Base-by-base conservation (phyloP, 345 rosid species). In the Populus pruinosa region DNA sequence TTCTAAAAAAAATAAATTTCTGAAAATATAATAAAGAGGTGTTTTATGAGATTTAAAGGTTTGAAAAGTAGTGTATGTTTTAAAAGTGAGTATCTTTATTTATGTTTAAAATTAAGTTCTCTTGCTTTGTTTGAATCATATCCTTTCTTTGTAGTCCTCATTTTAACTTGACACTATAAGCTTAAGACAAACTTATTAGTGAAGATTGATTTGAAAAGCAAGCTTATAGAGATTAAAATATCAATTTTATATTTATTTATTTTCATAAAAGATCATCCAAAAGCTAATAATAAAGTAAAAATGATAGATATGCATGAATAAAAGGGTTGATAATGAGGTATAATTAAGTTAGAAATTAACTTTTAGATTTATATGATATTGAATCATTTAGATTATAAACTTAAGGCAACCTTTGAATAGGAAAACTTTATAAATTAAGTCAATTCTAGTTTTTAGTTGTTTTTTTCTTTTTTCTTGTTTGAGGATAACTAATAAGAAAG, bases 141-240 rank as follows among this genome's bases (percentile, higher is more conserved):
- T 21, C 25, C 4, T 55, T 53, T 20, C 10, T 53, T 55, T 21
- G 1, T 21, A 55, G 3, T 3, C 61, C 10, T 53, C n/a, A 50
- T 3, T 2, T 50, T 50, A 50, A 2, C 21, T n/a, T 55, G 20
- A 1, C 61, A 8, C 6, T 55, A 8, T 9, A 55, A 21, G 0
- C 25, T 1, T 55, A 8, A 0, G 0, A 8, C 20, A 21, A 0
- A 21, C 25, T 0, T 55, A 20, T 21, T 21, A 55, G 0, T 8
- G 3, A 1, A 21, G 25, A 55, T 6, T 17, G 55, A 49, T 49
- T 49, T 5, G 53, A 47, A 47, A 14, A 47, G 53, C 18, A 47
- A 47, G 53, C 18, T 17, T 13, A 14, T 47, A 14, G 1, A 47
- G 18, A 0, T 49, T 49, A 18, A 49, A 49, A 4, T 5, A 16